Evolutionary conservation across 352 stramenopile genomes (phyloP).

Genomic region (Salisapilia sapeloensis): DNA sequence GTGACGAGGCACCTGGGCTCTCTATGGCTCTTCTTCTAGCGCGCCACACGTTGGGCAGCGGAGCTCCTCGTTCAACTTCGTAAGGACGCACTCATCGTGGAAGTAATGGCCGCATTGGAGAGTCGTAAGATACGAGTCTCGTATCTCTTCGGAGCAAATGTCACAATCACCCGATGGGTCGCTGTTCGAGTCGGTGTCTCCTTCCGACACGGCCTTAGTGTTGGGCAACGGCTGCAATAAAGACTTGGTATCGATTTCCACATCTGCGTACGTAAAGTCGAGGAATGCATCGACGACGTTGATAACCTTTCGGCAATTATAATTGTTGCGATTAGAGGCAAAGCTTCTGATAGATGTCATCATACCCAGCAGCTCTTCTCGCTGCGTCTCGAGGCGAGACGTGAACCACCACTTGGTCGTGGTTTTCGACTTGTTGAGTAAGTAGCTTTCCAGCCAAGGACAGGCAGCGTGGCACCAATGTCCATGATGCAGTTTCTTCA

Average conservation of each 20-base stretch:
- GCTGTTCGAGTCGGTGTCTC: too few species aligned
- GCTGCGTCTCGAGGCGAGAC: conserved; percentile 12
- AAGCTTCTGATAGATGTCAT: conserved; percentile 18
- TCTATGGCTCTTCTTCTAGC: conserved; percentile 2
- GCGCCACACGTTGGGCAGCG: conserved; percentile 27
- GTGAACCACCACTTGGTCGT: too few species aligned
- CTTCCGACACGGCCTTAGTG: too few species aligned
- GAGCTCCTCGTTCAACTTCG: conserved; percentile 35
- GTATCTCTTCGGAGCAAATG: too few species aligned
- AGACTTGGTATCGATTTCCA: too few species aligned
- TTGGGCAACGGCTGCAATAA: too few species aligned
- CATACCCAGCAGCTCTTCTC: conserved; percentile 13
- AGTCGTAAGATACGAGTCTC: conserved; percentile 17
- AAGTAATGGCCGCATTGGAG: conserved; percentile 42
- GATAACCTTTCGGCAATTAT: conserved; percentile 14
- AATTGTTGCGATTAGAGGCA: conserved; percentile 17
- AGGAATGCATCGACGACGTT: conserved; percentile 12
- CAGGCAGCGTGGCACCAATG: conserved; percentile 29
- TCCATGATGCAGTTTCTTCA: conserved; percentile 25
- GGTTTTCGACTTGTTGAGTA: too few species aligned
- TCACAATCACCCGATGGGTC: too few species aligned
- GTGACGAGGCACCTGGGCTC: too few species aligned
- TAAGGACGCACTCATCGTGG: conserved; percentile 48
- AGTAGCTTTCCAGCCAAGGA: conserved; percentile 31
- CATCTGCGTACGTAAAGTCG: conserved; percentile 15